Conservation (phyloP, 805 yeast genomes). For the Monosporozyma yasuniensis region DNA sequence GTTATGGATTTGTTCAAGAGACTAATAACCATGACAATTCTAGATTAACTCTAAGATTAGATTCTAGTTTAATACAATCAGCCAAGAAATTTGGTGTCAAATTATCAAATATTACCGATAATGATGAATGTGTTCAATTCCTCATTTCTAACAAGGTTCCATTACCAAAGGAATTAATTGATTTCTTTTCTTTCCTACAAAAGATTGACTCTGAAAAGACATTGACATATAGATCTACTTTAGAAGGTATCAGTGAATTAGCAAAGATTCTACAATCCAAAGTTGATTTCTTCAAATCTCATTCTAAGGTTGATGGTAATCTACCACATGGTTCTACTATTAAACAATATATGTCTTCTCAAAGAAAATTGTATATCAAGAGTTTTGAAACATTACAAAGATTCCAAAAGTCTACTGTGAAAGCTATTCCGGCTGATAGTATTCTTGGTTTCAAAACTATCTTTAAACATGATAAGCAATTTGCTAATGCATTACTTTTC, state of each 20-base stretch:
- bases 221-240: slow-evolving; percentile 43
- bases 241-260: slow-evolving; percentile 54
- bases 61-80: slow-evolving; percentile 20
- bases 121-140: slow-evolving; percentile 34
- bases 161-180: slow-evolving; percentile 39
- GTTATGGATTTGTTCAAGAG: slow-evolving; percentile 67
- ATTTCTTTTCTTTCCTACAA: slow-evolving; percentile 48
- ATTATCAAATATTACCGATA: slow-evolving; percentile 32
- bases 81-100: slow-evolving; percentile 33
- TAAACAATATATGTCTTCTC: slow-evolving; percentile 41
- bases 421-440: slow-evolving; percentile 20
- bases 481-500: slow-evolving; percentile 46
- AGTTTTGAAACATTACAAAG: slow-evolving; percentile 33
- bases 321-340: slow-evolving; percentile 26
- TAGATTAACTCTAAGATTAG: slow-evolving; percentile 52
- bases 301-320: slow-evolving; percentile 20
- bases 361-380: slow-evolving; percentile 38
- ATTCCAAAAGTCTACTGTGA: slow-evolving; percentile 34
- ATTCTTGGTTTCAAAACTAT: slow-evolving; percentile 45
- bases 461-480: slow-evolving; percentile 45
- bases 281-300: slow-evolving; percentile 31
- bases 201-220: slow-evolving; percentile 40
- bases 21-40: slow-evolving; percentile 50
- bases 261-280: slow-evolving; percentile 46
- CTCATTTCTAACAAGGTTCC: slow-evolving; percentile 28